A percentile compares a stretch with the other conserved stretches of the same genome.
These are phyloP conservation scores for Clonostachys sp. DNA, from an alignment of 2,329 filamentous ascomycete genomes.

Conservation along the genomic window DNA sequence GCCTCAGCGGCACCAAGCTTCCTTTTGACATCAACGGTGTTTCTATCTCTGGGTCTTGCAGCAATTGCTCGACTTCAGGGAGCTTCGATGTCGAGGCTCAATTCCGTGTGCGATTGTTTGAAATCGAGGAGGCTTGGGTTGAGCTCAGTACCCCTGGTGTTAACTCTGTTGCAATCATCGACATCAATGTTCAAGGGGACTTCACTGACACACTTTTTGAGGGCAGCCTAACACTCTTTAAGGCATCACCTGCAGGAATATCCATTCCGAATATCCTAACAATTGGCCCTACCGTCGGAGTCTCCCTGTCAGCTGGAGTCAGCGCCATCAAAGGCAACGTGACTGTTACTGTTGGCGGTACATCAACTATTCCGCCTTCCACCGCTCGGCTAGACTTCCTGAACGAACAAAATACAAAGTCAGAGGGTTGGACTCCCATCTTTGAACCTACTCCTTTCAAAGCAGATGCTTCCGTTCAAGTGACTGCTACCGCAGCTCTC, in stretches of 20 bases:
- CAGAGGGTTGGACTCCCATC: not conserved
- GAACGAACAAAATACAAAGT: not conserved
- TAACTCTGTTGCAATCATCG: not conserved
- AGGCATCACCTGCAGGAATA: not conserved
- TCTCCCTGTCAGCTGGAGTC: not conserved
- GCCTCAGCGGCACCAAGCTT: not conserved
- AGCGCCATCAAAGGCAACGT: not conserved
- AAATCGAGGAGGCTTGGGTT: not conserved
- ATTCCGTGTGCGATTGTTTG: not conserved
- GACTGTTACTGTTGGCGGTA: not conserved
- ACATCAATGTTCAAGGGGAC: not conserved
- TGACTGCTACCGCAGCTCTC: not conserved
- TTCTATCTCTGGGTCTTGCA: not conserved
- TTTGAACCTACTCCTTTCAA: not conserved
- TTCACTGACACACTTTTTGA: not conserved
- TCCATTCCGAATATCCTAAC: conserved; percentile 1
- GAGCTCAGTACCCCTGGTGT: not conserved
- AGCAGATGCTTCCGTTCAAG: not conserved
- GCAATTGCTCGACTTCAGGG: not conserved
- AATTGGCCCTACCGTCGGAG: not conserved
- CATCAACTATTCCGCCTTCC: not conserved
- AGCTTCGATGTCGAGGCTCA: conserved; percentile 1
- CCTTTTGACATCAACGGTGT: not conserved
- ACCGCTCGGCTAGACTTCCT: not conserved
- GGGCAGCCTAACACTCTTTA: not conserved